Evolutionary conservation across 2,329 filamentous ascomycete species (phyloP), one percentile per base, ranked within the genome.

Genomic region (Tolypocladium guangdongense): DNA sequence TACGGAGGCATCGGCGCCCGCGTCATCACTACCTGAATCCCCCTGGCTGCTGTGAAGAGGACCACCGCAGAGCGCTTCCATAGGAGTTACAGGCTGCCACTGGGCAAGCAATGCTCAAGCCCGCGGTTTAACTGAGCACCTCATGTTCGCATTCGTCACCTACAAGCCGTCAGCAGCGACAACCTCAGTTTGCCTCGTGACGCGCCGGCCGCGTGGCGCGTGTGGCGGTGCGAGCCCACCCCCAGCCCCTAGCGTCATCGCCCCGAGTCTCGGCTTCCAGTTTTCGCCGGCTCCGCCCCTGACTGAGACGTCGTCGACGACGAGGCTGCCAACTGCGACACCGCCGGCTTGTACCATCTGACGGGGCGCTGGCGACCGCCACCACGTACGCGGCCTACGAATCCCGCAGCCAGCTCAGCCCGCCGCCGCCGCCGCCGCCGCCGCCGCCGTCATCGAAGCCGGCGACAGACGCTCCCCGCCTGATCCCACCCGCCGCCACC

Each of bases 171-270:
- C 43, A 12, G 14, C 2, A 3, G 24, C 16, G 24, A 14, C 43
- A 12, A n/a, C 27, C 7, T 12, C 24, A n/a, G 18, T 12, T 32
- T 5, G 6, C 16, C 6, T 8, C 8, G 27, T 14, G 39, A 43
- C 14, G n/a, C 38, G 38, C 12, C 27, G 55, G 52, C 60, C 57
- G 60, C 59, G 60, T 56, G 59, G 60, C 41, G 50, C 45, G 56
- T 59, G 57, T 62, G 60, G 60, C 60, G 58, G 59, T 61, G 60
- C 59, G 54, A 11, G 11, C 2, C 43, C 43, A 46, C 43, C 10
- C 24, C 43, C 11, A 45, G 41, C 41, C 41, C 43, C 43, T n/a
- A 46, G 27, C 27, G 43, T 46, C 43, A 46, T 32, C 27, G 27
- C 7, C 24, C 20, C 43, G 7, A 30, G n/a, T 12, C 16, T 30